Base-by-base conservation (phyloP, 2,329 filamentous ascomycete genomes). In the Xylariaceae sp. region DNA sequence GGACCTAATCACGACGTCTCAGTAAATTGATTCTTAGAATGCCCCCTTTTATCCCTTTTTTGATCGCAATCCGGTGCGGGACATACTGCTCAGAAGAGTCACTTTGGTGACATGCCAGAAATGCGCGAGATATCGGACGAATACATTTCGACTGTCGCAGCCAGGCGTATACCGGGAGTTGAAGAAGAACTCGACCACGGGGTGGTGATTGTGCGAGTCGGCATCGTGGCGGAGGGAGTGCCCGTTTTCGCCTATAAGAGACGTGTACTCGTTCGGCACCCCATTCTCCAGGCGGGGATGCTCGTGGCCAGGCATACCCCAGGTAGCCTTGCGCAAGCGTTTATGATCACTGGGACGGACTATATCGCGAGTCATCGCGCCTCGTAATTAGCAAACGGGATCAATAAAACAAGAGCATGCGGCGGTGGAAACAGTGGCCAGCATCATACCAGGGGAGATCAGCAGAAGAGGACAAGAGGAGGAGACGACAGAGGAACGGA, bases 71-170 rank as follows among this genome's bases (percentile, higher is more conserved):
- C 17, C 15, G 13, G 15, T 56, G 39, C 34, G 52, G 41, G 51
- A 80, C 82, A 65, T 77, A 84, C 83, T 84, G 73, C 82, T 85
- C 61, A 84, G 68, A 45, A 85, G 73, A 2, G 82, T 83, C 50
- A 81, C 77, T 74, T 85, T 85, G 67, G 75, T 73, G 63, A 84
- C 73, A 65, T 85, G 82, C 79, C 80, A 84, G 17, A 73, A 68
- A 58, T 80, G 76, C 37, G 80, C 80, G 7, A 77, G 72, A 62
- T 72, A 76, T 61, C 75, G 77, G 30, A 83, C 70, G 57, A 74
- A 71, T 18, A 73, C 61, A 61, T 79, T 82, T 15, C 75, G 65
- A 67, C 77, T 81, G 58, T 84, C 73, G 57, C 74, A 74, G 53
- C 83, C 83, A 1, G 82, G 82, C 0, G 81, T 85, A 61, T 76